phyloP scores from a whole-genome alignment of 1,284 basidiomycete species.

The Filobasidium uniguttulatum region DNA sequence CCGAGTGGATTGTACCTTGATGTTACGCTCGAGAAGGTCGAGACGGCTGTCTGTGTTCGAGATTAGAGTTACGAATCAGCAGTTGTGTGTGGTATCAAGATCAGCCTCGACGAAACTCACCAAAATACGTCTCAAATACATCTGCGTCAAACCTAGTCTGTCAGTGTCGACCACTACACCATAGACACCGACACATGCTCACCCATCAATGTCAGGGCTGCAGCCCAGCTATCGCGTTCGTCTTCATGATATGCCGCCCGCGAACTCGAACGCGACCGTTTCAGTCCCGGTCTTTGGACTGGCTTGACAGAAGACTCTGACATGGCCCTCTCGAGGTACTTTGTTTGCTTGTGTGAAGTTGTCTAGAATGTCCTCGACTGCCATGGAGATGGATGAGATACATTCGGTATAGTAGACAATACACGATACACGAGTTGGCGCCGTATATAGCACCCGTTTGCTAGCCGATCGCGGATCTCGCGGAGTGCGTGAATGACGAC shows the following conservation, averaged over 20 bases:
- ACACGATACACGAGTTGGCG: too few species aligned
- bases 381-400: too few species aligned
- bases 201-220: constrained; percentile 32
- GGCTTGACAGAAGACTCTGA: too few species aligned
- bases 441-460: too few species aligned
- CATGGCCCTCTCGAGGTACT: too few species aligned
- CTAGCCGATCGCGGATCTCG: too few species aligned
- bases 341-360: too few species aligned
- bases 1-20: constrained; percentile 70
- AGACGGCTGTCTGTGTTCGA: constrained; percentile 55
- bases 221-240: constrained; percentile 16
- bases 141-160: constrained; percentile 18
- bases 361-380: too few species aligned
- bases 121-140: constrained; percentile 38
- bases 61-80: neutral
- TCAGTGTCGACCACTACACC: neutral
- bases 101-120: constrained; percentile 15
- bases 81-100: neutral
- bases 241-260: constrained; percentile 13
- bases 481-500: too few species aligned
- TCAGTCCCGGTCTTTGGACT: too few species aligned
- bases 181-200: neutral
- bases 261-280: too few species aligned
- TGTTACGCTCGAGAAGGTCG: constrained; percentile 71
- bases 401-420: too few species aligned